Conservation (phyloP, 345 rosid genomes). For the Kernera saxatilis region DNA sequence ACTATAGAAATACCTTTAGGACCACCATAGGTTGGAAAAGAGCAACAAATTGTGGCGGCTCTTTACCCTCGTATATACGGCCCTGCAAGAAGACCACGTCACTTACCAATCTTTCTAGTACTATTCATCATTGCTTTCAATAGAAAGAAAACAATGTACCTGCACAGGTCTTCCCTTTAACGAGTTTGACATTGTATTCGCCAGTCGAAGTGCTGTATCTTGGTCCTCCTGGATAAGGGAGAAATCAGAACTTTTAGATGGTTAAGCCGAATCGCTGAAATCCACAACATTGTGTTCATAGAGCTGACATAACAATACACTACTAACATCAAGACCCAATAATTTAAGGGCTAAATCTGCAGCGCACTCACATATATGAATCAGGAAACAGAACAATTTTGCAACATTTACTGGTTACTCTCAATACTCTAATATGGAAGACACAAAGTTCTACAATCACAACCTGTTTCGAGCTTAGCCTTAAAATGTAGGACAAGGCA, state of each 20-base stretch:
- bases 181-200: constrained; percentile 69
- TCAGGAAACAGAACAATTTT: neutral
- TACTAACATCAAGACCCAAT: neutral
- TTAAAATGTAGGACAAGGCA: neutral
- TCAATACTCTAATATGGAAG: neutral
- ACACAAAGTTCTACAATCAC: neutral
- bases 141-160: constrained; percentile 39
- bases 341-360: neutral
- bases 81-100: constrained; percentile 47
- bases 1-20: constrained; percentile 59
- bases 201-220: constrained; percentile 65
- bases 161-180: constrained; percentile 90
- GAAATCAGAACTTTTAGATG: neutral
- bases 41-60: constrained; percentile 93
- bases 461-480: neutral
- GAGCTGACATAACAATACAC: neutral
- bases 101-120: neutral
- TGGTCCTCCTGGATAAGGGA: constrained; percentile 67
- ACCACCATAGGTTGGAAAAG: constrained; percentile 91
- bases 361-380: neutral
- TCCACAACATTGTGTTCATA: neutral
- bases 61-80: constrained; percentile 80
- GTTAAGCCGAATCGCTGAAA: neutral
- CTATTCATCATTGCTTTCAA: neutral
- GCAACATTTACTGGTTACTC: neutral